phyloP scores from a whole-genome alignment of 2,329 filamentous ascomycete species.

The Clarireedia homoeocarpa region DNA sequence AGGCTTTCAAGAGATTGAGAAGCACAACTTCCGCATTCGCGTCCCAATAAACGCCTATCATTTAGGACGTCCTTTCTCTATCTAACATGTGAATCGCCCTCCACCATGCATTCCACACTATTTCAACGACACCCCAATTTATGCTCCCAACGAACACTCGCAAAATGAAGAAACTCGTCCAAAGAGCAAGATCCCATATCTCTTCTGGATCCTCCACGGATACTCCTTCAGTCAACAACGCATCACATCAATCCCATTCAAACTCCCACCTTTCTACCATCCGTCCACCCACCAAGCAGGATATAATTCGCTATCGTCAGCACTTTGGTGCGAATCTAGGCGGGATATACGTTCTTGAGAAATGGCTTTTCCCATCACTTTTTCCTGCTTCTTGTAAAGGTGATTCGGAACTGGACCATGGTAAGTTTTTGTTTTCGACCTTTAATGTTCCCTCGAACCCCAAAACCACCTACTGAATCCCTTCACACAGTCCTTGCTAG shows the following conservation, averaged over 20 bases:
- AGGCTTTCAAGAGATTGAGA: too few species aligned
- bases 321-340: slow-evolving; percentile 53
- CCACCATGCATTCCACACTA: too few species aligned
- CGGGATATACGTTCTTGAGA: slow-evolving; percentile 51
- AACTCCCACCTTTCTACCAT: slow-evolving; percentile 16
- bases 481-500: too few species aligned
- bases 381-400: slow-evolving; percentile 32
- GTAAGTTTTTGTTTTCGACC: neutral
- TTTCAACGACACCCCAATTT: too few species aligned
- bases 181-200: neutral
- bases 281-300: slow-evolving; percentile 25
- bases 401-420: slow-evolving; percentile 32
- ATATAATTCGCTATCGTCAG: slow-evolving; percentile 46
- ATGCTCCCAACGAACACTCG: neutral
- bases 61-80: too few species aligned
- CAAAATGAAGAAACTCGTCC: slow-evolving; percentile 8
- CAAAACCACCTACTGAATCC: too few species aligned
- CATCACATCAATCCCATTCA: neutral
- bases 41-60: too few species aligned
- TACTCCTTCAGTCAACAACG: neutral
- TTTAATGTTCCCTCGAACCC: too few species aligned
- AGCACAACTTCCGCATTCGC: too few species aligned
- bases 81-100: too few species aligned
- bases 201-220: neutral
- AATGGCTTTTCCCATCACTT: slow-evolving; percentile 45